Base-by-base conservation (phyloP, 768 basidiomycete genomes). In the Psilocybe tampanensis region DNA sequence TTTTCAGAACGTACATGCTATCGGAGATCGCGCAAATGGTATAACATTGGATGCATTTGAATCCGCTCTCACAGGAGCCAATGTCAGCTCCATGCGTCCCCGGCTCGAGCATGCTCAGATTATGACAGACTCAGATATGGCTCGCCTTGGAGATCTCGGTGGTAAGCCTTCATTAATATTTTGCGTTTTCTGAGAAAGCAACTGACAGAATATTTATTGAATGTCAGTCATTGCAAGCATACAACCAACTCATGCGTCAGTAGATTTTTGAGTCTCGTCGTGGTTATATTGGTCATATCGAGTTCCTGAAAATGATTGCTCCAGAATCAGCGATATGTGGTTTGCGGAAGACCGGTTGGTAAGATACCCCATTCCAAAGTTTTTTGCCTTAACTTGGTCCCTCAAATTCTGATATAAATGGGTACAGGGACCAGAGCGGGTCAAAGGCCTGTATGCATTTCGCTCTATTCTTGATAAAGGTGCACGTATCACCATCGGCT, bases 71-170 rank as follows among this genome's bases (percentile, higher is more conserved):
- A 70, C 81, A 55, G 80, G 81, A 17, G 76, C 76, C 47, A 82
- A 89, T 61, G 82, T 89, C 12, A 79, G 81, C 32, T 81, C 86
- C 22, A 72, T 86, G 44, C 78, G 94, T 24, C 88, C 92, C 42
- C 83, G 95, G 22, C 79, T 96, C 7, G 95, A 98, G 67, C 95
- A 98, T 71, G 93, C 92, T 8, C 94, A 96, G 70, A 86, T 97
- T 62, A 79, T 96, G 70, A 86, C 83, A 1, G 74, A 78, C 19
- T 75, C 73, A 2, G 95, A 96, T 68, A 85, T 96, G 77, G 74
- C 70, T 22, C 82, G 93, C 17, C 79, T 95, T 13, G 93, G 88
- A 9, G 80, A 77, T 57, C 82, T 95, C 4, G 94, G 93, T 50
- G 88, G 94, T 92, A 64, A 60, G 18, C n/a, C 18, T 83, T 60